Conservation (phyloP, 805 yeast genomes). For the Suhomyces xylopsoci region DNA sequence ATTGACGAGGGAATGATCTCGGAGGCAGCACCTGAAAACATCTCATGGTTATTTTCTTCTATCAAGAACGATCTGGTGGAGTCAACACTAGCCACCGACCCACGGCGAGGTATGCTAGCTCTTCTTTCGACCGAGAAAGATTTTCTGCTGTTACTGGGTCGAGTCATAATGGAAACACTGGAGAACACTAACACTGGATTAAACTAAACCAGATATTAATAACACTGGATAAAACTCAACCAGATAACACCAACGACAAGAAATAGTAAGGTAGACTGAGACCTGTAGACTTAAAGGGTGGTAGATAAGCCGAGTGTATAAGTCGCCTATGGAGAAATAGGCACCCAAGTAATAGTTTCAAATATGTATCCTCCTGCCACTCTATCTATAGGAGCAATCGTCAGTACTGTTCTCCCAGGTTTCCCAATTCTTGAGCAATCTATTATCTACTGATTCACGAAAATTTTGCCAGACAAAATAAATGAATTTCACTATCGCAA, state of each 20-base stretch:
- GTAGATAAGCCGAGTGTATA: background rate
- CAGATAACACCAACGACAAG: no score
- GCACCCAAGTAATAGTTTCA: background rate
- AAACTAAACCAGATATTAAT: no score
- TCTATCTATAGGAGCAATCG: background rate
- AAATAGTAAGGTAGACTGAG: no score
- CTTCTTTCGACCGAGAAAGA: constrained; percentile 16
- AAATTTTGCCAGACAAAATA: background rate
- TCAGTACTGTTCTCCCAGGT: background rate
- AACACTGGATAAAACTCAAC: background rate
- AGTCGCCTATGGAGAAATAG: background rate
- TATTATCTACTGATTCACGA: background rate
- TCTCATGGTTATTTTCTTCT: constrained; percentile 66
- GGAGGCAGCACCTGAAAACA: constrained; percentile 75
- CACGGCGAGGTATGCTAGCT: constrained; percentile 25
- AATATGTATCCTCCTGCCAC: background rate
- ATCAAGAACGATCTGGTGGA: constrained; percentile 22
- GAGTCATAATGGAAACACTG: background rate
- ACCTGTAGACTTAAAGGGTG: no score
- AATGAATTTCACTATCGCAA: background rate
- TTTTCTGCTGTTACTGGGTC: constrained; percentile 1
- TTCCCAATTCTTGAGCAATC: background rate
- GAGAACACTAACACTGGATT: background rate
- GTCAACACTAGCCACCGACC: constrained; percentile 33
- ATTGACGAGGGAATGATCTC: constrained; percentile 76